phyloP scores from a whole-genome alignment of 2,329 filamentous ascomycete genomes.

The Zymoseptoria crescenta region DNA sequence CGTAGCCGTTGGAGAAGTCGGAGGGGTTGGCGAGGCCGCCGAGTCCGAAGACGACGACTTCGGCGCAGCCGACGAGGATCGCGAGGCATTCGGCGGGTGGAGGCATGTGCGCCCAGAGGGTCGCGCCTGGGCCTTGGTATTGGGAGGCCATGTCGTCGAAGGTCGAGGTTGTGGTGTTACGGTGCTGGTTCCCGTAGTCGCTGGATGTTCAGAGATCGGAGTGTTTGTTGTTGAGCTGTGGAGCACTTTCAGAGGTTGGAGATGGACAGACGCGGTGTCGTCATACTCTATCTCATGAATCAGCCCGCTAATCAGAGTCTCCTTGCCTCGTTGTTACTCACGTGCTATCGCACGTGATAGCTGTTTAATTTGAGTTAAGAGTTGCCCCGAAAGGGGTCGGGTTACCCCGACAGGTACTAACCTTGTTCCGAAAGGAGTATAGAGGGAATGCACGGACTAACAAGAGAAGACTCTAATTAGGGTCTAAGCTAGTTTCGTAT shows the following conservation, averaged over 20 bases:
- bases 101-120: slow-evolving; percentile 24
- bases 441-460: no score
- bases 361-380: no score
- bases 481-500: no score
- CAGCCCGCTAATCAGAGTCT: no score
- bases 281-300: no score
- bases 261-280: background rate
- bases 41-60: slow-evolving; percentile 29
- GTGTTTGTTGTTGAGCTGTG: background rate
- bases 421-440: no score
- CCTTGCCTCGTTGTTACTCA: no score
- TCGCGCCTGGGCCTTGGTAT: slow-evolving; percentile 6
- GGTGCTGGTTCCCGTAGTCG: background rate
- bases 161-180: background rate
- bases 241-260: background rate
- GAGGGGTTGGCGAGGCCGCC: slow-evolving; percentile 28
- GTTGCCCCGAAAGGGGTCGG: no score
- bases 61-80: slow-evolving; percentile 27
- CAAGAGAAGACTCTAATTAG: no score
- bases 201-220: background rate
- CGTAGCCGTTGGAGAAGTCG: slow-evolving; percentile 28
- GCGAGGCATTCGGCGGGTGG: slow-evolving; percentile 30
- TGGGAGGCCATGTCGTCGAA: slow-evolving; percentile 13
- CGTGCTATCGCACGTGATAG: no score
- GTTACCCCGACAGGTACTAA: no score